These are phyloP conservation scores for Lodderomyces theae DNA, from an alignment of 1,139 yeast species.

Conservation along the genomic window DNA sequence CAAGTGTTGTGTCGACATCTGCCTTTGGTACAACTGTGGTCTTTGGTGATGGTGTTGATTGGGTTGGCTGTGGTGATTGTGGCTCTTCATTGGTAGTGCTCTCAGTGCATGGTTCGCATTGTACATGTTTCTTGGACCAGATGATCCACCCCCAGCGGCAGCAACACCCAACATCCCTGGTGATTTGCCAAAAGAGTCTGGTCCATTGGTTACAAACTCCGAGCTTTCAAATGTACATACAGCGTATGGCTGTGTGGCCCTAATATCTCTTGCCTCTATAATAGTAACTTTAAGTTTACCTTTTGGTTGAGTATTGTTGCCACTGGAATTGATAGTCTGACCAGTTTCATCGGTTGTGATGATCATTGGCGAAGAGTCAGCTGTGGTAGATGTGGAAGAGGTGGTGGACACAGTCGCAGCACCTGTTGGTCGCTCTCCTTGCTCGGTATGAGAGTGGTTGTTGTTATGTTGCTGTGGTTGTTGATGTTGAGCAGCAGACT, in stretches of 20 bases:
- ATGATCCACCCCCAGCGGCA: conserved; percentile 6
- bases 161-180: conserved; percentile 27
- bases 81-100: conserved; percentile 19
- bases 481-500: conserved; percentile 1
- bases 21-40: conserved; percentile 57
- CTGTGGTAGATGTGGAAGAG: too few relatives aligned
- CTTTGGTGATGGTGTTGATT: too few relatives aligned
- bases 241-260: conserved; percentile 75
- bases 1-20: conserved; percentile 63
- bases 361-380: conserved; percentile 28
- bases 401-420: too few relatives aligned
- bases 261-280: conserved; percentile 65
- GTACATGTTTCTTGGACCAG: conserved; percentile 14
- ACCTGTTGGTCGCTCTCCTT: conserved; percentile 10
- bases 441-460: too few relatives aligned
- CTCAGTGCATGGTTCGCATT: conserved; percentile 16
- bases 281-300: conserved; percentile 83
- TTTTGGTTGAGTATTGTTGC: conserved; percentile 46
- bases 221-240: conserved; percentile 93
- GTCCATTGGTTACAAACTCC: conserved; percentile 83
- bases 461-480: conserved; percentile 4
- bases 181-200: conserved; percentile 56
- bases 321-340: conserved; percentile 18
- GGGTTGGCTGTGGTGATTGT: too few relatives aligned
- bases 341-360: conserved; percentile 50